Evolutionary conservation across 1,139 yeast species (phyloP), one percentile per base, ranked within the genome.

Genomic region (Yamadazyma conglobata): DNA sequence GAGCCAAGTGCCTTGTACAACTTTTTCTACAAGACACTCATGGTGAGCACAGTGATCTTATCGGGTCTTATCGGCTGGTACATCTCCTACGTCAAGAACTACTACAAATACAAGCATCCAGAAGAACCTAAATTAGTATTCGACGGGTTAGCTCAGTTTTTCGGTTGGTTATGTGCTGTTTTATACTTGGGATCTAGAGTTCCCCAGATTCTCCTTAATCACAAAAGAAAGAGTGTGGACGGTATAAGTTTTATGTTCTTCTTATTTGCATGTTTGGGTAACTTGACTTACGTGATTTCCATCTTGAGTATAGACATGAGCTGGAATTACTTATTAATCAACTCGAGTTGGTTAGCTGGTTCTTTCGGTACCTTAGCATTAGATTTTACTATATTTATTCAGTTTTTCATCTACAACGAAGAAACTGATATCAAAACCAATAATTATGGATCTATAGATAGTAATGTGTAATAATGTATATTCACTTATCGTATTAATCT

Each of bases 191-290:
- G 96, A 1, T 87, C 96, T 10, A 68, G 97, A 44, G 58, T 89
- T 15, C 97, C 97, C 1, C 97, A 89, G 59, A 85, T 89, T 38
- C 56, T 85, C 35, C 70, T 89, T 39, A 89, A 89, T 58, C 86
- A 69, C 52, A 69, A 79, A 54, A 72, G 96, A 47, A 87, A 87
- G 59, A 83, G 94, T 2, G 85, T 95, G 50, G 96, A 88, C 38
- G 97, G 97, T 17, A 83, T 89, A 32, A 83, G 95, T 16, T 87
- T 89, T 53, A 69, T 89, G 70, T 89, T 89, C 58, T 89, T 89
- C 59, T 62, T 88, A 23, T 88, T 89, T 67, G 96, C 97, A 20
- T 87, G 96, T 54, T 62, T 89, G 38, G 97, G 97, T 27, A 89
- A 89, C 54, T 65, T 85, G 51, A 86, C 96, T 0, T 89, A 87